These are phyloP conservation scores for Phytophthora palmivora DNA, from an alignment of 352 stramenopile genomes.

Conservation along the genomic window DNA sequence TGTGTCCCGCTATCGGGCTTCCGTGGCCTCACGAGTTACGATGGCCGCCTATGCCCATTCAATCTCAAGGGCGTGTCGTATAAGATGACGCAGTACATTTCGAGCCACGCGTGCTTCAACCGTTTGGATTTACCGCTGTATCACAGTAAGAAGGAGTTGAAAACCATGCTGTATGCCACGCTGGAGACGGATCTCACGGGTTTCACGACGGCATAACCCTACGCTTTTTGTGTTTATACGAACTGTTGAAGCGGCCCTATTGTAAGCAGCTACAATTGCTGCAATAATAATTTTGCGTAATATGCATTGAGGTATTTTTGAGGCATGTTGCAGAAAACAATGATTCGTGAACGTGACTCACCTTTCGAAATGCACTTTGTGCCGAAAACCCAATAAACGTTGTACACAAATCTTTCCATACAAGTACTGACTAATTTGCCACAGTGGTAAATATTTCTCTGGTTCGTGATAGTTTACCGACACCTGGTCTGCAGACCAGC, in stretches of 20 bases:
- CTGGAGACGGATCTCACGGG: slow-evolving; percentile 73
- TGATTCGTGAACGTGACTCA: no score
- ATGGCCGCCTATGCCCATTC: slow-evolving; percentile 79
- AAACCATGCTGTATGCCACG: slow-evolving; percentile 65
- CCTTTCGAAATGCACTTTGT: no score
- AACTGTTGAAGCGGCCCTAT: slow-evolving; percentile 4
- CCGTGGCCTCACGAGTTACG: slow-evolving; percentile 76
- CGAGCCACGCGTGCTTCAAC: slow-evolving; percentile 84
- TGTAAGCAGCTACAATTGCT: slow-evolving; percentile 18
- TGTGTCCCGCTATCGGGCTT: slow-evolving; percentile 83
- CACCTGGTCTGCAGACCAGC: background rate
- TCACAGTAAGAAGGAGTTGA: slow-evolving; percentile 86
- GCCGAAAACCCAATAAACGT: no score
- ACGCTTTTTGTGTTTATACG: slow-evolving; percentile 15
- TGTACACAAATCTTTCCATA: no score
- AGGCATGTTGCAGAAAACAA: no score
- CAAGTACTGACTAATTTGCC: no score
- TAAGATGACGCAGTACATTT: slow-evolving; percentile 63
- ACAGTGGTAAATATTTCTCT: no score
- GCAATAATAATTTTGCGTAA: slow-evolving; percentile 21
- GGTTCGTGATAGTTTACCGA: background rate
- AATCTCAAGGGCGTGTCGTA: slow-evolving; percentile 69
- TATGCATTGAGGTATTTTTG: no score
- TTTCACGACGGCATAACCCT: slow-evolving; percentile 64
- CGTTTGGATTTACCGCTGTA: slow-evolving; percentile 96